Percentiles rank a stretch among this genome's conserved stretches.
Conservation (phyloP, 2,329 filamentous ascomycete species). For the Colletotrichum salicis region DNA sequence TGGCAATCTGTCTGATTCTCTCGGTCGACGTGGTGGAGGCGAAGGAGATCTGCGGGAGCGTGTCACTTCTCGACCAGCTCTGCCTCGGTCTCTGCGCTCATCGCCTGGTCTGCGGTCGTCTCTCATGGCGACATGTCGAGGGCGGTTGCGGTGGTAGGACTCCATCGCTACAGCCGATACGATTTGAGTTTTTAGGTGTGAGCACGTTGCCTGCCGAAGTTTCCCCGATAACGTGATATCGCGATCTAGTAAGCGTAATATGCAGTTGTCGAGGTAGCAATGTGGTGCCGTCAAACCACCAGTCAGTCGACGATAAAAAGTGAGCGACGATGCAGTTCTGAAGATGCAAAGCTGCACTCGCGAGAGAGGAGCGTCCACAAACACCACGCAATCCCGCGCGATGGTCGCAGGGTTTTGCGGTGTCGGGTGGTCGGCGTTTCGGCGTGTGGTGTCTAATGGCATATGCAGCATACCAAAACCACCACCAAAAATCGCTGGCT, state of each 20-base stretch:
- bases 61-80: conserved; percentile 51
- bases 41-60: conserved; percentile 48
- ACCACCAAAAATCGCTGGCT: conserved; percentile 3
- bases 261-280: conserved; percentile 28
- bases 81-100: conserved; percentile 53
- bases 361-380: background rate
- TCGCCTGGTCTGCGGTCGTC: conserved; percentile 53
- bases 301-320: background rate
- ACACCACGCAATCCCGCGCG: background rate
- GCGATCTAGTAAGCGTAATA: conserved; percentile 22
- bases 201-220: conserved; percentile 33
- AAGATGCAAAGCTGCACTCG: conserved; percentile 1
- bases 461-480: conserved; percentile 7
- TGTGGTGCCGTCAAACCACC: conserved; percentile 4
- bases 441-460: background rate
- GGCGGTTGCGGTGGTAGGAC: conserved; percentile 31
- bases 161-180: conserved; percentile 31
- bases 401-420: background rate
- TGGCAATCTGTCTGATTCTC: conserved; percentile 41
- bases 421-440: conserved; percentile 11
- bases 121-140: conserved; percentile 54
- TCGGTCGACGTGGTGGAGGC: conserved; percentile 38
- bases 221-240: conserved; percentile 36
- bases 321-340: background rate
- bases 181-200: conserved; percentile 38